A percentile compares a stretch with the other conserved stretches of the same genome.
Conservation (phyloP, 2,329 filamentous ascomycete genomes). For the Penicillium crustosum region DNA sequence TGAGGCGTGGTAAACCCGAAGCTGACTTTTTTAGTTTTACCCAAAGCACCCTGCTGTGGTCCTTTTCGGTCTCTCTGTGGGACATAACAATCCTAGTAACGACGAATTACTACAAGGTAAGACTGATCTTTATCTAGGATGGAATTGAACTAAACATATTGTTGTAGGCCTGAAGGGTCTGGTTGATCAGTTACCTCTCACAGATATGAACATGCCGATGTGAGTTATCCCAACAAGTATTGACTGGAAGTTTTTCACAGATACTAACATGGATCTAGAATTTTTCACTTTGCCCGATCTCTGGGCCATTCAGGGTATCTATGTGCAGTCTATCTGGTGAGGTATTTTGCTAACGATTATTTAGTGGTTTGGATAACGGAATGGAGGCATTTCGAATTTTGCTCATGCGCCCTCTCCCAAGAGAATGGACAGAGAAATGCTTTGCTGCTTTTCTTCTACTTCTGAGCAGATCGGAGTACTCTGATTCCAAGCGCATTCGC, state of each 20-base stretch:
- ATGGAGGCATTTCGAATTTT: slow-evolving; percentile 62
- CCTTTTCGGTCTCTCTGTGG: slow-evolving; percentile 68
- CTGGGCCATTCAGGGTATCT: not conserved
- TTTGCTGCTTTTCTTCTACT: slow-evolving; percentile 57
- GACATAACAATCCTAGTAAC: slow-evolving; percentile 35
- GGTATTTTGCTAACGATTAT: not conserved
- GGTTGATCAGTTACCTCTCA: slow-evolving; percentile 13
- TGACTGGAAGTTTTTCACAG: not conserved
- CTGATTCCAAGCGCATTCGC: slow-evolving; percentile 49
- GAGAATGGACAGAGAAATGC: slow-evolving; percentile 66
- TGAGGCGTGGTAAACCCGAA: slow-evolving; percentile 14
- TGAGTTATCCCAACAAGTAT: not conserved
- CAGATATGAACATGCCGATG: slow-evolving; percentile 1
- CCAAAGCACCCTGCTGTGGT: slow-evolving; percentile 65
- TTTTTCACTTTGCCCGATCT: slow-evolving; percentile 3
- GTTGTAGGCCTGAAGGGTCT: slow-evolving; percentile 58
- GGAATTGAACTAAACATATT: slow-evolving; percentile 17
- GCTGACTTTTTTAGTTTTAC: slow-evolving; percentile 24
- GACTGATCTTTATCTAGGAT: slow-evolving; percentile 7
- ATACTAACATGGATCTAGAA: not conserved
- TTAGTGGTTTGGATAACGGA: not conserved
- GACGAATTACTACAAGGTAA: slow-evolving; percentile 45
- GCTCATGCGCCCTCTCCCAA: slow-evolving; percentile 53
- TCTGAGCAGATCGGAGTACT: slow-evolving; percentile 57
- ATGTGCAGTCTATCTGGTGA: too few relatives aligned